Percentiles rank a stretch among this genome's conserved stretches.
Conservation (phyloP, 257 asterid species). For the Ajuga chamaepitys region DNA sequence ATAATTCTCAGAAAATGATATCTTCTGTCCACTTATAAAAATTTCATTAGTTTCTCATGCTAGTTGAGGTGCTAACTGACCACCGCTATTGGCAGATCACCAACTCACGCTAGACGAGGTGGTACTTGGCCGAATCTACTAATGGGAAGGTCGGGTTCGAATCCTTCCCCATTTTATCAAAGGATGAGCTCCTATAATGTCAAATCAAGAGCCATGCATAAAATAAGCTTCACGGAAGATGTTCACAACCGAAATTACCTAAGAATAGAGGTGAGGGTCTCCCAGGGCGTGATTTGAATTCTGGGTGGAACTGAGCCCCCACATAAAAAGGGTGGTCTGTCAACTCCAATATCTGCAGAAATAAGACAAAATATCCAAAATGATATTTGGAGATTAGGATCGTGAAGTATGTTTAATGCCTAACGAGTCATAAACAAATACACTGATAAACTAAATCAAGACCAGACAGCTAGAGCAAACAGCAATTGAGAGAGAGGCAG, state of each 20-base stretch:
- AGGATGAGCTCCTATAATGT: too few relatives aligned
- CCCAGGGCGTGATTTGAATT: conserved; percentile 89
- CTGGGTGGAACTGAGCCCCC: conserved; percentile 96
- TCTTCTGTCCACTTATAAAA: too few relatives aligned
- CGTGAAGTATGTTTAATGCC: not conserved
- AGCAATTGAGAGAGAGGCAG: not conserved
- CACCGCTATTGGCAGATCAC: too few relatives aligned
- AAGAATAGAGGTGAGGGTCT: conserved; percentile 71
- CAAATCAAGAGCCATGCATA: not conserved
- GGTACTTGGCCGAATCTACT: too few relatives aligned
- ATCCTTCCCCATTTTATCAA: too few relatives aligned
- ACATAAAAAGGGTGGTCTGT: conserved; percentile 69
- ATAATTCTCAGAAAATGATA: too few relatives aligned
- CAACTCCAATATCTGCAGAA: conserved; percentile 66
- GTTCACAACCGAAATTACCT: conserved; percentile 35
- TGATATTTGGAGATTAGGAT: not conserved
- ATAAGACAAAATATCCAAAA: conserved; percentile 10
- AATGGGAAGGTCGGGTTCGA: too few relatives aligned
- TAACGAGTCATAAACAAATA: not conserved
- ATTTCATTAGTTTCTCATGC: too few relatives aligned
- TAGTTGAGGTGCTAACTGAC: too few relatives aligned
- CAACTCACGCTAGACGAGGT: too few relatives aligned
- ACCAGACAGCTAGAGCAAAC: not conserved
- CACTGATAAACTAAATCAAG: not conserved
- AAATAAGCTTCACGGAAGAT: not conserved